Base-by-base conservation (phyloP, 31 red algal species). In the Odonthalia washingtoniensis region DNA sequence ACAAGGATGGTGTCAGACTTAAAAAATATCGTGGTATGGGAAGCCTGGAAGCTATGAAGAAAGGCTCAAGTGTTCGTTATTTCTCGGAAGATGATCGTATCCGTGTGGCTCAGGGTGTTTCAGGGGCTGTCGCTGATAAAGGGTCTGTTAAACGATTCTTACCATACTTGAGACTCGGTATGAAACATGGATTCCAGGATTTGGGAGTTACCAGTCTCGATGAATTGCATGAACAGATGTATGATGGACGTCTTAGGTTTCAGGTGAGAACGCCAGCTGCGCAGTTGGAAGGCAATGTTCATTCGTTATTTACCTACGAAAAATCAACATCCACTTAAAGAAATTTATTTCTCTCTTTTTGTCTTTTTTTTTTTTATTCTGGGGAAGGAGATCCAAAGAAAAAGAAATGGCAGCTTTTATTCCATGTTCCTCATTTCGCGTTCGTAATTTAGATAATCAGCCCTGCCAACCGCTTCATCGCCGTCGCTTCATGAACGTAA, bases 21-120 rank as follows among this genome's bases (percentile, higher is more conserved):
- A 99, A 99, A 77, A 95, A 94, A 83, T 99, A 99, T 60, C 83
- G 98, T 38, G 98, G 98, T 32, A 99, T 99, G 98, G 98, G 95
- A 41, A 87, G 78, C 18, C 69, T 90, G 21, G 97, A 95, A 72
- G 97, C 97, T 14, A 99, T 99, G 97, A 94, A 93, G 46, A 95
- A 95, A 75, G 97, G 97, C 27, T 94, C 91, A n/a, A 94, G 92
- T 30, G 88, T 94, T 73, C 86, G 97, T 34, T 99, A 99, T 75
- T 99, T 97, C 60, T 89, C 88, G 24, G 96, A 98, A 81, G 93
- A 97, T 75, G 95, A 99, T 67, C 72, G 90, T 17, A 92, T 99
- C 69, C 90, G 90, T 39, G 97, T 99, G 14, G 94, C 97, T 62
- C 97, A 99, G 82, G 97, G 97, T 26, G 97, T 99, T 4, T 96